Percentiles rank a stretch among this genome's conserved stretches.
Evolutionary conservation across 129 eudicot genomes (phyloP).

Genomic region (Rutidosis leptorrhynchoides): DNA sequence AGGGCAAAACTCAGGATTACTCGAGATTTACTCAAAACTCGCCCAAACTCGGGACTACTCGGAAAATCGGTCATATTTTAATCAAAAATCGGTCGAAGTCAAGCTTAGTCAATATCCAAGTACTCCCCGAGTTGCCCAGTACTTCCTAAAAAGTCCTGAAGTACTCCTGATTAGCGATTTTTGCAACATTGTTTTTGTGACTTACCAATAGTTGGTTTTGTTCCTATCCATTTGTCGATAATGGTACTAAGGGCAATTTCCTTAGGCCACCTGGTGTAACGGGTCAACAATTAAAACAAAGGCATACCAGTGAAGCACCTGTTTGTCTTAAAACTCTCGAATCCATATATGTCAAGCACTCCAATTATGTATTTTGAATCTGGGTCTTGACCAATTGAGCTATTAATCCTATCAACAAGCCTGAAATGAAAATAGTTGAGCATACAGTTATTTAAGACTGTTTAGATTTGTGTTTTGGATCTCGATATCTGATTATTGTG

Average conservation of each 20-base stretch:
- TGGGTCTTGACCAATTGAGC: constrained; percentile 93
- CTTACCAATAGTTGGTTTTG: constrained; percentile 2
- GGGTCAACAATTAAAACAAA: constrained; percentile 44
- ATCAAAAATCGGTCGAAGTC: no score
- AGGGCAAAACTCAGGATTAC: no score
- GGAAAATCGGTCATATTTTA: no score
- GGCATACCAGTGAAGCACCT: constrained; percentile 99
- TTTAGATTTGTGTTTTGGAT: not conserved
- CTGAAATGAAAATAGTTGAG: constrained; percentile 42
- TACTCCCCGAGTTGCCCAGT: no score
- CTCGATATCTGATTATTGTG: not conserved
- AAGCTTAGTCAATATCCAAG: no score
- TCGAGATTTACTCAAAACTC: no score
- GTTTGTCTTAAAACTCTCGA: constrained; percentile 99
- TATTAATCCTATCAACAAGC: constrained; percentile 92
- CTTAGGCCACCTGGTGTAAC: constrained; percentile 30
- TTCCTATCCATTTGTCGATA: constrained; percentile 11
- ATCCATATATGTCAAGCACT: constrained; percentile 97
- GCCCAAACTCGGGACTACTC: no score
- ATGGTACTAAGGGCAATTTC: constrained; percentile 16
- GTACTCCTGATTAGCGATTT: no score
- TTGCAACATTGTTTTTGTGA: constrained; percentile 4
- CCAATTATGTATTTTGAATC: constrained; percentile 78
- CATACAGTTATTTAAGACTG: not conserved
- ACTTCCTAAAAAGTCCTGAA: no score